These are phyloP conservation scores for Tetragonia tetragonoides DNA, from an alignment of 148 eudicot species.

Conservation along the genomic window DNA sequence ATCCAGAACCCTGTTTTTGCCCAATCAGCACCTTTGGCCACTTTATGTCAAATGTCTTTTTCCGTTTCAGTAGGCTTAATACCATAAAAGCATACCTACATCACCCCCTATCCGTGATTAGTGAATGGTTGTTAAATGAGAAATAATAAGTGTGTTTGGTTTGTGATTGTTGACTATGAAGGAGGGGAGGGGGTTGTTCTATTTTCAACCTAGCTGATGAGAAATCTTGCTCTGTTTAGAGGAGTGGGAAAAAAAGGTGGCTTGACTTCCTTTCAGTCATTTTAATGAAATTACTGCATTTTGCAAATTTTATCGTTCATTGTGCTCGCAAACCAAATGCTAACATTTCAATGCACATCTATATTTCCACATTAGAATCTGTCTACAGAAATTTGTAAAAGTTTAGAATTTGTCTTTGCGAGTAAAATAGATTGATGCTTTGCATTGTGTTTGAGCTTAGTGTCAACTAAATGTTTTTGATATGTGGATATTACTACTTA, in stretches of 20 bases:
- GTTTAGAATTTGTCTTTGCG: too few species aligned
- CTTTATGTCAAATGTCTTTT: background rate
- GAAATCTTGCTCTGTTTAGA: background rate
- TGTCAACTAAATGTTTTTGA: too few species aligned
- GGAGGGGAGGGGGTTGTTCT: background rate
- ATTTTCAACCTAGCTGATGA: too few species aligned
- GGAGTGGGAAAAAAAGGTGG: too few species aligned
- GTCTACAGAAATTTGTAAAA: too few species aligned
- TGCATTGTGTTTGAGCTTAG: too few species aligned
- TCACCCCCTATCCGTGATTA: background rate
- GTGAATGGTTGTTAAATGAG: background rate
- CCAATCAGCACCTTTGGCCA: slow-evolving; percentile 2
- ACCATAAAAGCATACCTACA: background rate
- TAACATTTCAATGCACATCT: background rate
- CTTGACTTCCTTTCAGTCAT: background rate
- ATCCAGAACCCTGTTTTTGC: background rate
- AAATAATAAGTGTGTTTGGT: background rate
- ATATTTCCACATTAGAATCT: too few species aligned
- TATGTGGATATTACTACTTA: too few species aligned
- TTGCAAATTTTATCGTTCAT: too few species aligned
- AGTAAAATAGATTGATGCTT: too few species aligned
- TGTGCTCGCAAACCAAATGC: background rate
- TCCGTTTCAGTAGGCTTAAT: background rate
- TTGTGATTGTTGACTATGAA: slow-evolving; percentile 13
- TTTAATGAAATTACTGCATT: too few species aligned